These are phyloP conservation scores for Linum trigynum DNA, from an alignment of 345 rosid species.

Conservation along the genomic window DNA sequence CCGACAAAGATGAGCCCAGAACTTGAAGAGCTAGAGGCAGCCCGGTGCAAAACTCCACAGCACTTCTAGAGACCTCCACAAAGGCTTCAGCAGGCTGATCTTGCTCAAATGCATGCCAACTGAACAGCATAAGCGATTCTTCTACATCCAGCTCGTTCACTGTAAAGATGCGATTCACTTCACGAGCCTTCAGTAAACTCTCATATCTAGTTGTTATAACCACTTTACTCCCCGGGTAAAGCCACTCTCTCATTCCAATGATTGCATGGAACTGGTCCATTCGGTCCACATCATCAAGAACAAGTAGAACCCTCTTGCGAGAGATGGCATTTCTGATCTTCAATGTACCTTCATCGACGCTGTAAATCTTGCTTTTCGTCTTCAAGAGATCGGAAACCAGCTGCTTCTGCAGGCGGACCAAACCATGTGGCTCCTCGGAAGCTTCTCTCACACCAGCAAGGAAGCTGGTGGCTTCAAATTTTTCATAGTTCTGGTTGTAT, in stretches of 20 bases:
- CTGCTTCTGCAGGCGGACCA: slow-evolving; percentile 9
- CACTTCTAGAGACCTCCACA: slow-evolving; percentile 14
- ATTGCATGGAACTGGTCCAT: neutral
- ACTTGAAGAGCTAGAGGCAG: slow-evolving; percentile 33
- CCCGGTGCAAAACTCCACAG: slow-evolving; percentile 25
- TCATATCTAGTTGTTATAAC: slow-evolving; percentile 8
- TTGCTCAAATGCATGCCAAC: slow-evolving; percentile 11
- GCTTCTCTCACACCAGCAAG: slow-evolving; percentile 22
- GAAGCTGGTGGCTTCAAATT: slow-evolving; percentile 23
- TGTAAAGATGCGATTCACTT: neutral
- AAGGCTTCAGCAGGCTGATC: slow-evolving; percentile 9
- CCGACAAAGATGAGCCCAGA: slow-evolving; percentile 21
- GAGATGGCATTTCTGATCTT: slow-evolving; percentile 9
- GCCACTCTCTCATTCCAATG: slow-evolving; percentile 2
- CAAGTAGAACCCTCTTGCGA: slow-evolving; percentile 5
- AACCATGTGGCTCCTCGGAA: slow-evolving; percentile 7
- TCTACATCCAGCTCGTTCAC: neutral
- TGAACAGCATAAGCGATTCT: slow-evolving; percentile 8
- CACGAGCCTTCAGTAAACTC: neutral
- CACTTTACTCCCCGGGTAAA: neutral
- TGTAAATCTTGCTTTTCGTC: neutral
- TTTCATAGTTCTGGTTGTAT: slow-evolving; percentile 15
- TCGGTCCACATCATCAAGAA: slow-evolving; percentile 9
- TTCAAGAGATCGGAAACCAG: slow-evolving; percentile 22
- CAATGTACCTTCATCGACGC: neutral